These are phyloP conservation scores for Hamamelis virginiana DNA, from an alignment of 164 flowering plant species.

Conservation along the genomic window DNA sequence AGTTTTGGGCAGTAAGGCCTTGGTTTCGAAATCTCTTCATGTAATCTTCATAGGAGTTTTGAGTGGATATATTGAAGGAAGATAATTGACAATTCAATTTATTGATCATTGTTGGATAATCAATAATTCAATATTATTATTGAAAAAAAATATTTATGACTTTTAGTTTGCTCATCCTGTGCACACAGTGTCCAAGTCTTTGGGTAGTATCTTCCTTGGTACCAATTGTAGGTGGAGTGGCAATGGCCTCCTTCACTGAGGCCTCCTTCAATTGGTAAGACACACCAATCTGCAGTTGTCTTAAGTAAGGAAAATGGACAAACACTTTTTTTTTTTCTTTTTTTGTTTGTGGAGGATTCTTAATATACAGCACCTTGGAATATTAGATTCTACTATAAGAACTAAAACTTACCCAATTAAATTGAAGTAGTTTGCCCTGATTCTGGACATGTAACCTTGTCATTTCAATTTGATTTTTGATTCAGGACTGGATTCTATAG, in stretches of 20 bases:
- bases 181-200: constrained; percentile 33
- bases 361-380: no score
- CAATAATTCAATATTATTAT: no score
- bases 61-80: no score
- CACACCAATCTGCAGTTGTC: background rate
- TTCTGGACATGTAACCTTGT: background rate
- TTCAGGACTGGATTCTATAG: constrained; percentile 55
- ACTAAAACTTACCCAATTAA: no score
- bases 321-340: background rate
- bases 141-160: constrained; percentile 1
- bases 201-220: constrained; percentile 55
- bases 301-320: background rate
- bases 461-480: constrained; percentile 1
- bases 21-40: no score
- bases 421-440: no score
- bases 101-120: no score
- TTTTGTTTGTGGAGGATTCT: no score
- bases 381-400: no score
- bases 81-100: no score
- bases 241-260: constrained; percentile 60
- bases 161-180: constrained; percentile 8
- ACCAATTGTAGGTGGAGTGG: constrained; percentile 66
- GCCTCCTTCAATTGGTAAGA: constrained; percentile 60
- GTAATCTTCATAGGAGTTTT: no score
- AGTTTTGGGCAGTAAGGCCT: no score